These are phyloP conservation scores for Rhododendron vialii DNA, from an alignment of 148 eudicot species.

Conservation along the genomic window DNA sequence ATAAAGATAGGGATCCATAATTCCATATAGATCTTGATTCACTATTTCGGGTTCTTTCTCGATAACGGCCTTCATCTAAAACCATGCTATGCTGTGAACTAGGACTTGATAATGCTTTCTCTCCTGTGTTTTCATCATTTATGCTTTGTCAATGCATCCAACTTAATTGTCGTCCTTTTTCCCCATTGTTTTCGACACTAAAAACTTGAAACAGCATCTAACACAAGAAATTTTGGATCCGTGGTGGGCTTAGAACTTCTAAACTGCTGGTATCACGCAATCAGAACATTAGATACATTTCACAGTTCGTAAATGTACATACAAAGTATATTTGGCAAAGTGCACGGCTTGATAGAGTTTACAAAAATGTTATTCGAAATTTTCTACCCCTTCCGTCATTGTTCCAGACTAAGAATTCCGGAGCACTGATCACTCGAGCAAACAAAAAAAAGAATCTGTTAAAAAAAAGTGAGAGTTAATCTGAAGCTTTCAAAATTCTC, in stretches of 20 bases:
- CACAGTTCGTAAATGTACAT: background rate
- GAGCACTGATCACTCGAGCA: background rate
- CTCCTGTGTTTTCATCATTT: too few relatives aligned
- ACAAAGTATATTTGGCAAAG: background rate
- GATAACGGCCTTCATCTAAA: too few relatives aligned
- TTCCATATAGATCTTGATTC: too few relatives aligned
- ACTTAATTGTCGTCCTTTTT: too few relatives aligned
- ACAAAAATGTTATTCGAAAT: background rate
- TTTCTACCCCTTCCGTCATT: too few relatives aligned
- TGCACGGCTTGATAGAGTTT: background rate
- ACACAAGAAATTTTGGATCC: background rate
- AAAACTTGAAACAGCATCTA: background rate
- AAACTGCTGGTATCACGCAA: background rate
- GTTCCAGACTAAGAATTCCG: background rate
- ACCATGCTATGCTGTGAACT: too few relatives aligned
- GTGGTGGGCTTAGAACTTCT: background rate
- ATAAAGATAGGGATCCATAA: too few relatives aligned
- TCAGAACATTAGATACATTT: background rate
- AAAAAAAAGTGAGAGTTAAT: background rate
- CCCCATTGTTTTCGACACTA: too few relatives aligned
- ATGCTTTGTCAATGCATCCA: too few relatives aligned
- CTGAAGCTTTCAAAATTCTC: background rate
- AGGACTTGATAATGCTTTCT: too few relatives aligned
- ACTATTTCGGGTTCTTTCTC: too few relatives aligned
- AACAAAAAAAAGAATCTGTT: background rate